Evolutionary conservation across 2,329 filamentous ascomycete species (phyloP), one percentile per base, ranked within the genome.

Genomic region (Alternaria triticimaculans): DNA sequence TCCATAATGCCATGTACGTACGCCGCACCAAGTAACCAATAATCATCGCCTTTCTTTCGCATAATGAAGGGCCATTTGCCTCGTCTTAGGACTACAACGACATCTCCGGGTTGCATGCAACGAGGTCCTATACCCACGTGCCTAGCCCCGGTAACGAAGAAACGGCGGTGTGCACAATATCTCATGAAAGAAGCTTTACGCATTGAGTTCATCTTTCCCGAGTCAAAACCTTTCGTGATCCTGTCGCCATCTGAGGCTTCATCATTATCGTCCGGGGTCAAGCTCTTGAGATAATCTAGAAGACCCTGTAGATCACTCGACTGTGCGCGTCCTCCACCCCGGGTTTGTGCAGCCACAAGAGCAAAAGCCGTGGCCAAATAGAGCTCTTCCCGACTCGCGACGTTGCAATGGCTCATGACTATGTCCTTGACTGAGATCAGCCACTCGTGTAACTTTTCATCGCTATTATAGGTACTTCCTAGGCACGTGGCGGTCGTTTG

Each of bases 391-490:
- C 1, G 25, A 11, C 7, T 14, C 5, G n/a, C 2, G 7, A 12
- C 8, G 25, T 30, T 5, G 12, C 6, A 14, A 9, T 49, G 10
- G 26, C 5, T 0, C 2, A 21, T 3, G 2, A 3, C 11, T 18
- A 3, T 21, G 0, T 3, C 4, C 2, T 2, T 50, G 4, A 50
- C 11, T 3, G 18, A 20, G 7, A 21, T 9, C 2, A 50, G 48
- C 48, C 48, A 50, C 21, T 33, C 3, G 1, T 15, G 2, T 5
- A 14, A 20, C 5, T 6, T 11, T 30, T 30, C 26, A 8, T 30
- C 0, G 0, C 0, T 9, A 0, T 14, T 0, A 3, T 1, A 21
- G 4, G 5, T 20, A 30, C 7, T 1, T 8, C 1, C 0, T 2
- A 0, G 0, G 12, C 25, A 49, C 3, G 15, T 0, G n/a, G 1